Evolutionary conservation across 495 filamentous ascomycete genomes (phyloP), one percentile per base, ranked within the genome.

Genomic region (Penicillium canariense): DNA sequence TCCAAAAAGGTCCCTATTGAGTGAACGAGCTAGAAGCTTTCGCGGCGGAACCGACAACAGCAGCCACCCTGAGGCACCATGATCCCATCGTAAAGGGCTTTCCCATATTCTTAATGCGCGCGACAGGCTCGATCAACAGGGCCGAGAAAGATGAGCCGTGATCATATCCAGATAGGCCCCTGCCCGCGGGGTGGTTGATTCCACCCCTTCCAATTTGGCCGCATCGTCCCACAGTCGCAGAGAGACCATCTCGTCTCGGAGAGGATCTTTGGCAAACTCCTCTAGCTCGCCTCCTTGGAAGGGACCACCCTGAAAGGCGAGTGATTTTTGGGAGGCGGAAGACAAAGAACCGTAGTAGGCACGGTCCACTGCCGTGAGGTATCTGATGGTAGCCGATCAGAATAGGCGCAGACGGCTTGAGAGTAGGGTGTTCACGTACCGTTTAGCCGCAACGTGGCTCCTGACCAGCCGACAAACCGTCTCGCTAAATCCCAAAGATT

Each of bases 231-330:
- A 78, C 40, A 63, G 61, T 22, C 74, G 61, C 17, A 78, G 52
- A 5, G 60, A 59, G 28, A 73, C 69, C 71, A 74, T 77, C 18
- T 73, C 68, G 28, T 70, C 64, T 5, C 64, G 65, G 25, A 73
- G 61, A 1, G 65, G 65, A 47, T 74, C 67, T 45, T 61, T 23
- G 4, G 68, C 60, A 15, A 71, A 71, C 4, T 36, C 42, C 15
- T 43, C 23, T 3, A 74, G 50, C 44, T 77, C 74, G 0, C 47
- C 56, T 1, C 66, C 72, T 22, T 59, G 32, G 42, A 77, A 76
- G 1, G 74, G 75, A 10, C 75, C 76, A 14, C 76, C 75, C 40
- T 79, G 76, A 40, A 74, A 79, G 15, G 52, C 54, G 32, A 79
- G 52, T 1, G 71, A 75, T 32, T 56, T 66, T 28, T 75, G 68